Percentiles rank a stretch among this genome's conserved stretches.
Evolutionary conservation across 2,329 filamentous ascomycete genomes (phyloP).

Genomic region (Fusarium transvaalense): DNA sequence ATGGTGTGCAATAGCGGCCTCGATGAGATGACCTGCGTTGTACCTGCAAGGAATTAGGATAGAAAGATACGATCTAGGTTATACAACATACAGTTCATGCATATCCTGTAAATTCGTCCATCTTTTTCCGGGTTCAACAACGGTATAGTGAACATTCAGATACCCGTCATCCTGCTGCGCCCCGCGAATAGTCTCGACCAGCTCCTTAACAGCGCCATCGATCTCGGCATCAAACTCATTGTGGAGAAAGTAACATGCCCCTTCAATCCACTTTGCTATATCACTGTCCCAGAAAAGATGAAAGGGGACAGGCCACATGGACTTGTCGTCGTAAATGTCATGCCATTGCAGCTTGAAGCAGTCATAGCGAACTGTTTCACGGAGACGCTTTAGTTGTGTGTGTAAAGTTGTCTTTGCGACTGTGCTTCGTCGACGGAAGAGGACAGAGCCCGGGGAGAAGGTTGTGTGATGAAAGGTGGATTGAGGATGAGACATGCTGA

Average conservation of each 20-base stretch:
- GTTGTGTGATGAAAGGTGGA: conserved; percentile 21
- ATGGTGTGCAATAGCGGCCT: conserved; percentile 70
- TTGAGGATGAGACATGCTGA: conserved; percentile 34
- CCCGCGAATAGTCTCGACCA: conserved; percentile 68
- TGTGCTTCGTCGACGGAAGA: conserved; percentile 3
- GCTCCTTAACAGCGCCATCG: conserved; percentile 50
- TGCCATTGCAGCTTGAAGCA: conserved; percentile 71
- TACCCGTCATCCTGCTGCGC: conserved; percentile 73
- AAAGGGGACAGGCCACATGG: conserved; percentile 67
- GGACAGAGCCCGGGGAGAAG: conserved; percentile 7
- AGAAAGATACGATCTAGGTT: not conserved
- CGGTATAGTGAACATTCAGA: conserved; percentile 72
- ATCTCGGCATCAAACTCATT: conserved; percentile 29
- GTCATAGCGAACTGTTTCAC: conserved; percentile 66
- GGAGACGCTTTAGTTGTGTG: conserved; percentile 65
- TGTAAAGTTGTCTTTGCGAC: conserved; percentile 24
- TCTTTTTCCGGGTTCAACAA: conserved; percentile 66
- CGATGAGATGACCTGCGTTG: conserved; percentile 72
- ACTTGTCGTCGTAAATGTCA: conserved; percentile 63
- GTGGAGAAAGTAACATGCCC: conserved; percentile 26
- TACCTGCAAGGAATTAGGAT: conserved; percentile 53
- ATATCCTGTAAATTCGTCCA: conserved; percentile 72
- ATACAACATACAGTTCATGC: conserved; percentile 66
- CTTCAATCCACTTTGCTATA: conserved; percentile 36
- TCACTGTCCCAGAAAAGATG: conserved; percentile 71